A percentile compares a stretch with the other conserved stretches of the same genome.
Conservation (phyloP, 2,329 filamentous ascomycete species). For the Atkinsonella texensis region DNA sequence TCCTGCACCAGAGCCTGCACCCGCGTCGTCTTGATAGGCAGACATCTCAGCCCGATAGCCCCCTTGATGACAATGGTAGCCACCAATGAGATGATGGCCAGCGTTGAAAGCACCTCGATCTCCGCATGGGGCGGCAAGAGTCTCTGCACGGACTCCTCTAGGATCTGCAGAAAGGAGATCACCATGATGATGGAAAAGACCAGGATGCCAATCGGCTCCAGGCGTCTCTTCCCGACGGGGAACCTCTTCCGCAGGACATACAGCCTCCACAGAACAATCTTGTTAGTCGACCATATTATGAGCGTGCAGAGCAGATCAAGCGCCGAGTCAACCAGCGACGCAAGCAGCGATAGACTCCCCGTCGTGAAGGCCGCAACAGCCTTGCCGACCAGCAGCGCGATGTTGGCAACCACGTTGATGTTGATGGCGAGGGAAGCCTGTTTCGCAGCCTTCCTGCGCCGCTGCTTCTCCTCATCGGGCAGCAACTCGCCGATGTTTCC, state of each 20-base stretch:
- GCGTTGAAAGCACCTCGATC: slow-evolving; percentile 17
- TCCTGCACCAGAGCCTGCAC: slow-evolving; percentile 53
- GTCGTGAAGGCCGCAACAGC: slow-evolving; percentile 67
- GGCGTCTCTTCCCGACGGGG: slow-evolving; percentile 54
- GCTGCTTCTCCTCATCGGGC: slow-evolving; percentile 19
- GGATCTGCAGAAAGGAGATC: slow-evolving; percentile 66
- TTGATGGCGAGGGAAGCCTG: slow-evolving; percentile 55
- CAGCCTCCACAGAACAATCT: slow-evolving; percentile 50
- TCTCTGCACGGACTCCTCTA: slow-evolving; percentile 52
- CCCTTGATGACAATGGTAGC: slow-evolving; percentile 69
- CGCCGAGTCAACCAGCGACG: slow-evolving; percentile 63
- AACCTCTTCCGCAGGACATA: slow-evolving; percentile 47
- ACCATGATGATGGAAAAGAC: slow-evolving; percentile 78
- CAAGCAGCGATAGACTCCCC: slow-evolving; percentile 64
- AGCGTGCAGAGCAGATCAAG: slow-evolving; percentile 67
- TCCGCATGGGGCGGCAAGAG: slow-evolving; percentile 46
- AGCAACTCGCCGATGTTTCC: slow-evolving; percentile 20
- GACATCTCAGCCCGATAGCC: slow-evolving; percentile 72
- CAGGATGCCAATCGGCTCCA: slow-evolving; percentile 66
- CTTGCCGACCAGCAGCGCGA: slow-evolving; percentile 60
- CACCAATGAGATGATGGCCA: slow-evolving; percentile 40
- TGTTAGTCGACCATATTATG: slow-evolving; percentile 68
- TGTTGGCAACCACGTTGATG: slow-evolving; percentile 66
- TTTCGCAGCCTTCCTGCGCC: slow-evolving; percentile 12
- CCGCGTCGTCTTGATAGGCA: slow-evolving; percentile 67